A percentile compares a stretch with the other conserved stretches of the same genome.
phyloP scores from a whole-genome alignment of 2,329 filamentous ascomycete genomes.

The Calycina herbarum region DNA sequence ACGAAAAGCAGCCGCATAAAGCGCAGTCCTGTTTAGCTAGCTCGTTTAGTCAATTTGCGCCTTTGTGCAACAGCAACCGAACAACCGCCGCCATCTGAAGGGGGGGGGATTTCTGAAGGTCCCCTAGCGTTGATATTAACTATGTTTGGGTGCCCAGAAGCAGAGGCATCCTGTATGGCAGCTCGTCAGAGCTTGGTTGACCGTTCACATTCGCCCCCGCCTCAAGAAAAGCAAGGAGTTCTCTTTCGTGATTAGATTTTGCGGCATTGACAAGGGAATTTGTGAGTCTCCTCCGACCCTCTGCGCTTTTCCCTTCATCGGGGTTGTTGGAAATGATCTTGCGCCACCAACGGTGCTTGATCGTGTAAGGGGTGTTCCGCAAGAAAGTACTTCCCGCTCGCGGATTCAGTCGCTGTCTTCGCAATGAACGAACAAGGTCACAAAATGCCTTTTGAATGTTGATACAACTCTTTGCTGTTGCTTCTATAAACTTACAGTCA shows the following conservation, averaged over 20 bases:
- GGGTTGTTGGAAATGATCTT: constrained; percentile 6
- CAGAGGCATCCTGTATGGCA: constrained; percentile 13
- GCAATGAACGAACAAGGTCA: constrained; percentile 83
- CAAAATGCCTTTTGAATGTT: constrained; percentile 97
- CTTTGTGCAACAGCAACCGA: constrained; percentile 12
- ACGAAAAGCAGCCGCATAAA: constrained; percentile 12
- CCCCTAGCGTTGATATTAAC: constrained; percentile 16
- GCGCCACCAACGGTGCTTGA: background rate
- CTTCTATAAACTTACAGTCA: constrained; percentile 90
- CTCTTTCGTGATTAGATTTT: constrained; percentile 13
- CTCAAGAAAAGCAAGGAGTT: constrained; percentile 9
- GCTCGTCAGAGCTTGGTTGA: constrained; percentile 14
- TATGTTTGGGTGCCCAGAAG: constrained; percentile 15
- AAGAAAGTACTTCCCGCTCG: background rate
- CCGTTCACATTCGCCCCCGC: constrained; percentile 12
- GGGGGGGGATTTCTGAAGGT: constrained; percentile 8
- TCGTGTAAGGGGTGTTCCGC: background rate
- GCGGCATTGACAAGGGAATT: constrained; percentile 13
- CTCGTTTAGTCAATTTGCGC: constrained; percentile 15
- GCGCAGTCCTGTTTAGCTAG: constrained; percentile 12
- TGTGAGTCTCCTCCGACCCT: constrained; percentile 10
- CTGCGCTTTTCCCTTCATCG: constrained; percentile 41
- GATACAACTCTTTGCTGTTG: constrained; percentile 92
- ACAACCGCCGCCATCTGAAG: constrained; percentile 16
- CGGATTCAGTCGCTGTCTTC: constrained; percentile 60